A percentile compares a stretch with the other conserved stretches of the same genome.
phyloP scores from a whole-genome alignment of 257 asterid genomes.

The Rubia yunnanensis region DNA sequence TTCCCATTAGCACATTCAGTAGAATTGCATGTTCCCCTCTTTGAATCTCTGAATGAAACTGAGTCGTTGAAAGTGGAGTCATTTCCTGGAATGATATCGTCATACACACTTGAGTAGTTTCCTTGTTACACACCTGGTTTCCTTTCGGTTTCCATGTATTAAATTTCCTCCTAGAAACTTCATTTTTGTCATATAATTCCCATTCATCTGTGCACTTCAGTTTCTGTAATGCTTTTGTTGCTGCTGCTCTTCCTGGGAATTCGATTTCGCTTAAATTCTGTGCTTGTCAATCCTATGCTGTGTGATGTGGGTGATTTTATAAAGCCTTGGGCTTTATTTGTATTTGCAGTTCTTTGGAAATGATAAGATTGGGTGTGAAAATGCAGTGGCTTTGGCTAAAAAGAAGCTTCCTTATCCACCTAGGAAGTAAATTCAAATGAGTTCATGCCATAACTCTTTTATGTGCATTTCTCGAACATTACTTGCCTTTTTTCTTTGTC shows the following conservation, averaged over 20 bases:
- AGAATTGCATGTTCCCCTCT: neutral
- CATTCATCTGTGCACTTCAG: no score
- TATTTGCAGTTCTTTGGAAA: neutral
- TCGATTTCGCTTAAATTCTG: neutral
- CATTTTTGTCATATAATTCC: neutral
- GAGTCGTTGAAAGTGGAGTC: neutral
- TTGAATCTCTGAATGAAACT: neutral
- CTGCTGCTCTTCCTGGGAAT: neutral
- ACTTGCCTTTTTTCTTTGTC: neutral
- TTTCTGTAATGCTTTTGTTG: neutral
- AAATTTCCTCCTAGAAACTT: no score
- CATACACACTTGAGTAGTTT: neutral
- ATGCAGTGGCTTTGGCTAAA: neutral
- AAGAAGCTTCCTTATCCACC: neutral
- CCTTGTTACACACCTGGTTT: neutral
- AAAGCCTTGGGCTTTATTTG: no score
- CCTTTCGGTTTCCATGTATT: neutral
- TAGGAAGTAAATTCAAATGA: neutral
- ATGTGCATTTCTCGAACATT: no score
- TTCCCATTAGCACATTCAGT: neutral
- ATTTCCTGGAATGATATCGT: neutral
- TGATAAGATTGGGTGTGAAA: neutral
- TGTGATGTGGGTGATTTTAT: neutral
- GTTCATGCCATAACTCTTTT: neutral
- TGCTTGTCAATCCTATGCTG: neutral